Base-by-base conservation (phyloP, 768 basidiomycete genomes). In the Phallus indusiatus region DNA sequence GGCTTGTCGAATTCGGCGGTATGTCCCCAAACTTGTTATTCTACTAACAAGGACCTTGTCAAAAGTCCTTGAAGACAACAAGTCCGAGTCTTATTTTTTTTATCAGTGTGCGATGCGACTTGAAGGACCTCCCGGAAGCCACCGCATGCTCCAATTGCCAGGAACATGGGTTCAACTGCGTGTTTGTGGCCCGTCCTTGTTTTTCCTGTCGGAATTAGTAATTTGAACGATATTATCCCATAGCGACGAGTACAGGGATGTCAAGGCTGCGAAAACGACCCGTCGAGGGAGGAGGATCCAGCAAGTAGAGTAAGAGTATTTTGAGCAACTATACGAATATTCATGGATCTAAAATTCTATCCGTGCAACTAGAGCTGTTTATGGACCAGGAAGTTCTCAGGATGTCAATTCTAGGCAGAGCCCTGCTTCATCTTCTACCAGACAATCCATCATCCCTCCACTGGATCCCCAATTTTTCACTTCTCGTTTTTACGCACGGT, bases 241-340 rank as follows among this genome's bases (percentile, higher is more conserved):
- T 70, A 95, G 92, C 21, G 93, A 95, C 69, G 93, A 94, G 68
- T 94, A 90, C 66, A 90, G 90, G 20, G 86, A 93, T 64, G 84
- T 93, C 49, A 94, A 94, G 68, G 88, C 90, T 1, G 90, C 90
- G 61, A 95, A 94, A 72, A 74, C 92, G 33, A 79, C 94, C 18
- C 74, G 87, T 62, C 84, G 86, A 54, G 89, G 89, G 21, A 79
- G 88, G 49, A 82, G 88, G 34, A 76, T 90, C 12, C 90, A 90
- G 66, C 86, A 90, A 74, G 90, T 87, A 69, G 87, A 91, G 89
- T 89, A 64, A 60, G 88, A 37, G 46, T 16, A n/a, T 51, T n/a
- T 55, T 46, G 37, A 37, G 50, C 1, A 50, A 35, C 53, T 20
- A n/a, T 20, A 24, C 46, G 17, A 14, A 11, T 9, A 57, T 51